Evolutionary conservation across 495 filamentous ascomycete species (phyloP), one percentile per base, ranked within the genome.

Genomic region (Aspergillus hancockii): DNA sequence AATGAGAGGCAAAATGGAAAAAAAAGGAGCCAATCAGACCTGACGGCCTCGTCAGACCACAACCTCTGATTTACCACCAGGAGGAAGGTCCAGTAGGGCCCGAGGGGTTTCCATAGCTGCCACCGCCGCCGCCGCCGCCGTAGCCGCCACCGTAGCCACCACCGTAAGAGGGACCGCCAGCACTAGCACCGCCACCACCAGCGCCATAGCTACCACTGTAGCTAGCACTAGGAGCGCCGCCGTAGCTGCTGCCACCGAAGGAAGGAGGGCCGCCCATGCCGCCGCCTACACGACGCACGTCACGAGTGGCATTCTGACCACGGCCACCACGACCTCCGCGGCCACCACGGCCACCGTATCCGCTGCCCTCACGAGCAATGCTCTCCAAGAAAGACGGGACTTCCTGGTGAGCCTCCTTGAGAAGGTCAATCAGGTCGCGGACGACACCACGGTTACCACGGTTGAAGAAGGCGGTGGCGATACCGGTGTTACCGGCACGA

Each of bases 401-500:
- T 67, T 97, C 94, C 74, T 98, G 94, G 79, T 98, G 93, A 60
- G 93, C 93, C 70, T 98, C 94, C 81, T 98, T 97, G 55, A 98
- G 83, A 30, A 98, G 86, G 36, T 98, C 95, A 64, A 98, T 85
- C 53, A 98, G 83, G 70, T 98, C 95, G 52, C 92, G 88, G 51
- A 97, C 94, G 63, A 98, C 90, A 75, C 93, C 94, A 63, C 94
- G 90, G 84, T 98, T 98, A 66, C 92, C 92, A 70, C 94, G 94
- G 85, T 98, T 98, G 86, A 97, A 98, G 84, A 98, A 98, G 49
- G 95, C 93, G 57, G 94, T 98, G 9, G 94, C 90, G 59, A 97
- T 90, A 87, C 94, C 94, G 62, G 93, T 97, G 81, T 98, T 98
- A 71, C 94, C 94, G 58, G 95, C 95, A 90, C 94, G 94, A 67